Percentiles rank a stretch among this genome's conserved stretches.
Evolutionary conservation across 2,329 filamentous ascomycete genomes (phyloP).

Genomic region (Aspergillus pseudotamarii): DNA sequence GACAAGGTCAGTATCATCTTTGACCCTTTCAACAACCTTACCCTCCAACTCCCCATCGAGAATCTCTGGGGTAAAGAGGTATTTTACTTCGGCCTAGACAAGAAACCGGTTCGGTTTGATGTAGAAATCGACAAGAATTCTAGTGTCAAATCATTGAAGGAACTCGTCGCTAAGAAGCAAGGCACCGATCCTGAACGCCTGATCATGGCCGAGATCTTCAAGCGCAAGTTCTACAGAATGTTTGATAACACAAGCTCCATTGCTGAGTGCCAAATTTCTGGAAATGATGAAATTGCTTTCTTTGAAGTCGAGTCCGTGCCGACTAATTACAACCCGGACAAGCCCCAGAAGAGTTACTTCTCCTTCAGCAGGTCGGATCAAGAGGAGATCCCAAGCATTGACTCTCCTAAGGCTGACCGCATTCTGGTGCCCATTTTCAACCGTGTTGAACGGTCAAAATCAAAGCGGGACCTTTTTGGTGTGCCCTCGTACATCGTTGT

Average conservation of each 20-base stretch:
- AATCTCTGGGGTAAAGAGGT: slow-evolving; percentile 76
- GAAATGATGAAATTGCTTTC: slow-evolving; percentile 66
- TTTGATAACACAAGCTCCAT: slow-evolving; percentile 72
- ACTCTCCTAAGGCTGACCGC: slow-evolving; percentile 49
- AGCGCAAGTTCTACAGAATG: slow-evolving; percentile 81
- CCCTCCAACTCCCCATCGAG: slow-evolving; percentile 84
- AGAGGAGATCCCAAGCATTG: slow-evolving; percentile 43
- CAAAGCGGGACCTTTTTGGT: slow-evolving; percentile 41
- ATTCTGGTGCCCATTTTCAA: slow-evolving; percentile 54
- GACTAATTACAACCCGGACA: slow-evolving; percentile 70
- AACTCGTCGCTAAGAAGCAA: slow-evolving; percentile 59
- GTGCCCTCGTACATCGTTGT: slow-evolving; percentile 68
- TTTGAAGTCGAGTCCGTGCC: slow-evolving; percentile 79
- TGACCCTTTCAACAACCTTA: slow-evolving; percentile 94
- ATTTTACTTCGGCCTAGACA: slow-evolving; percentile 75
- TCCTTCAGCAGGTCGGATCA: slow-evolving; percentile 37
- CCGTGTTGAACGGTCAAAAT: slow-evolving; percentile 33
- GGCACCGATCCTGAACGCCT: slow-evolving; percentile 58
- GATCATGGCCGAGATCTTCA: slow-evolving; percentile 83
- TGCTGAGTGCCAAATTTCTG: slow-evolving; percentile 69
- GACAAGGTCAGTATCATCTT: slow-evolving; percentile 98
- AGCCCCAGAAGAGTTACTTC: slow-evolving; percentile 50
- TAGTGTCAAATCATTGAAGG: slow-evolving; percentile 56
- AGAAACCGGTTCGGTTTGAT: slow-evolving; percentile 69
- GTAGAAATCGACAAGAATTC: slow-evolving; percentile 75